These are phyloP conservation scores for Maudiozyma barnettii DNA, from an alignment of 805 yeast species.

Conservation along the genomic window DNA sequence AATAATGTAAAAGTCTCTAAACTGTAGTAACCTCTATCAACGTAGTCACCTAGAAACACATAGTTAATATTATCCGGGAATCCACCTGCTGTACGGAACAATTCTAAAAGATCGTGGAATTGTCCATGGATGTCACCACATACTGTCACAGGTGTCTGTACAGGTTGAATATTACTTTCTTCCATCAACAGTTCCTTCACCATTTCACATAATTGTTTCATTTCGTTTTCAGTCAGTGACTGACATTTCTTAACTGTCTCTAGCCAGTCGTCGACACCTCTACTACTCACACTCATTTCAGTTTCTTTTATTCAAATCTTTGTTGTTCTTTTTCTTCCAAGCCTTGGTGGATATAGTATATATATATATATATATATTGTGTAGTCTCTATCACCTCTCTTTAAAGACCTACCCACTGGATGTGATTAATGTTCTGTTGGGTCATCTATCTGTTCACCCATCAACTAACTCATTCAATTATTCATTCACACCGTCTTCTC, in stretches of 20 bases:
- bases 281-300: conserved; percentile 6
- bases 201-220: conserved; percentile 92
- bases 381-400: no score
- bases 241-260: conserved; percentile 88
- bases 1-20: conserved; percentile 87
- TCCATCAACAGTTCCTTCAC: conserved; percentile 94
- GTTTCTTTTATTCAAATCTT: no score
- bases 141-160: conserved; percentile 85
- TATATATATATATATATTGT: no score
- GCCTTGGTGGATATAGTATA: no score
- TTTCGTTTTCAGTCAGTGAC: conserved; percentile 80
- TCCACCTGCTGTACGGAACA: conserved; percentile 88
- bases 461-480: no score
- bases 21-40: conserved; percentile 94
- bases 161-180: conserved; percentile 91
- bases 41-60: conserved; percentile 90
- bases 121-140: conserved; percentile 99
- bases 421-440: no score
- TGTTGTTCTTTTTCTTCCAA: no score
- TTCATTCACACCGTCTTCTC: no score
- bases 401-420: no score
- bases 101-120: conserved; percentile 85
- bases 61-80: conserved; percentile 76
- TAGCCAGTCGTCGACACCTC: conserved; percentile 95
- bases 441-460: no score